Evolutionary conservation across 2,329 filamentous ascomycete genomes (phyloP).

Genomic region (Clonostachys rhizophaga): DNA sequence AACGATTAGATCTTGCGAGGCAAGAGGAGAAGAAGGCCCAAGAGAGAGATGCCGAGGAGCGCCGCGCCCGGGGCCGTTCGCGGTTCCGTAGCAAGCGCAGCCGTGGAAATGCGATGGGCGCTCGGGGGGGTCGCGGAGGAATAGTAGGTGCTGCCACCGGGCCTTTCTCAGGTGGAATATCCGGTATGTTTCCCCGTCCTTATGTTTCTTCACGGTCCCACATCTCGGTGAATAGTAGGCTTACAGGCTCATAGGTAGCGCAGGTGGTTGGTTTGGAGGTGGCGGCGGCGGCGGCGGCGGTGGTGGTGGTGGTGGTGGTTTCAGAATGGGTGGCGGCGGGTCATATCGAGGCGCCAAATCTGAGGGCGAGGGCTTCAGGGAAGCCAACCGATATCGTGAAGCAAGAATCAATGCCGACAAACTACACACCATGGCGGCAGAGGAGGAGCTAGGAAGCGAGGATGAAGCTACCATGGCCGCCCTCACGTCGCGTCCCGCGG

Average conservation of each 20-base stretch:
- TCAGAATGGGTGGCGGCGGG: slow-evolving; percentile 18
- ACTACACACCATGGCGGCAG: slow-evolving; percentile 37
- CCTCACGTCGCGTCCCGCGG: slow-evolving; percentile 17
- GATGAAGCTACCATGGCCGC: slow-evolving; percentile 33
- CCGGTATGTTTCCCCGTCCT: neutral
- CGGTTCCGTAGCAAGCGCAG: slow-evolving; percentile 35
- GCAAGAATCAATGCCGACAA: slow-evolving; percentile 52
- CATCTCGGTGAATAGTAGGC: too few relatives aligned
- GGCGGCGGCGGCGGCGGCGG: slow-evolving; percentile 9
- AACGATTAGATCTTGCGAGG: slow-evolving; percentile 39
- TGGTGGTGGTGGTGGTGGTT: slow-evolving; percentile 14
- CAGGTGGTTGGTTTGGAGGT: slow-evolving; percentile 15
- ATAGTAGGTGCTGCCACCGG: slow-evolving; percentile 28
- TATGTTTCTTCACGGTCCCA: too few relatives aligned
- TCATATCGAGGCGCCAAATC: slow-evolving; percentile 17
- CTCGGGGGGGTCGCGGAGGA: slow-evolving; percentile 22
- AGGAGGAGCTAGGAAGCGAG: slow-evolving; percentile 40
- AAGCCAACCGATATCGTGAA: slow-evolving; percentile 24
- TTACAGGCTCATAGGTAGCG: slow-evolving; percentile 1
- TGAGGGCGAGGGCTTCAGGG: slow-evolving; percentile 29
- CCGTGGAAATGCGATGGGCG: slow-evolving; percentile 37
- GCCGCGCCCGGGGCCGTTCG: slow-evolving; percentile 27
- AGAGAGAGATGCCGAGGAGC: slow-evolving; percentile 32
- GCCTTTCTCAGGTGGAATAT: slow-evolving; percentile 26
- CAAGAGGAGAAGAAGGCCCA: slow-evolving; percentile 36